A percentile compares a stretch with the other conserved stretches of the same genome.
phyloP scores from a whole-genome alignment of 139 green algal species.

The Ostreobium quekettii region DNA sequence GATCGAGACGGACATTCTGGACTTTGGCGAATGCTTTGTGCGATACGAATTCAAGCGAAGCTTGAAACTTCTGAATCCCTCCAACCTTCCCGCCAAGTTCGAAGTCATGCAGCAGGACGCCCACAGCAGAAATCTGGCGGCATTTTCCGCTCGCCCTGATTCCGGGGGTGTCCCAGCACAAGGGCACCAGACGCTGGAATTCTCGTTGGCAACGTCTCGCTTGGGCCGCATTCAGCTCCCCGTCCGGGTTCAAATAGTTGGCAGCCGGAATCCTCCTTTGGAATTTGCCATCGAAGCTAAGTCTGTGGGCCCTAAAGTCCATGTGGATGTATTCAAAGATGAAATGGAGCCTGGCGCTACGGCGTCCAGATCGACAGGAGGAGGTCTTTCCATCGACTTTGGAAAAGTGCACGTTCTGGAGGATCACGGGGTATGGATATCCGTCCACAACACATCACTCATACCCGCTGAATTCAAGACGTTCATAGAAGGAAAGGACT shows the following conservation, averaged over 20 bases:
- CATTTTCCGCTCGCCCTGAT: conserved; percentile 37
- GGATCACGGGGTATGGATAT: conserved; percentile 34
- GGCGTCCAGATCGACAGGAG: background rate
- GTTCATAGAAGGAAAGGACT: conserved; percentile 54
- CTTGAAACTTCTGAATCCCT: conserved; percentile 50
- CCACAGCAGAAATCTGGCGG: conserved; percentile 41
- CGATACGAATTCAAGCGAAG: conserved; percentile 51
- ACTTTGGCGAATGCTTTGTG: conserved; percentile 67
- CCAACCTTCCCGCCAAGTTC: conserved; percentile 69
- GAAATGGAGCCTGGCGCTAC: conserved; percentile 7
- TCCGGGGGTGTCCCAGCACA: conserved; percentile 43
- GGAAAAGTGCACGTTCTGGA: conserved; percentile 54
- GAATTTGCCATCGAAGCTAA: conserved; percentile 50
- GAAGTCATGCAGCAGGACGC: conserved; percentile 53
- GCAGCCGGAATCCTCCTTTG: conserved; percentile 43
- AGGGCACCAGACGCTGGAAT: conserved; percentile 33
- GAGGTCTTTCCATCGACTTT: conserved; percentile 38
- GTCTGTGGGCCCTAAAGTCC: conserved; percentile 50
- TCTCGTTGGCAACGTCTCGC: conserved; percentile 47
- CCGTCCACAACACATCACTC: conserved; percentile 54
- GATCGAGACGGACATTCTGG: conserved; percentile 33
- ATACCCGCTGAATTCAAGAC: conserved; percentile 64
- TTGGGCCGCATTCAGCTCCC: conserved; percentile 65
- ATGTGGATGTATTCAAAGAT: too few relatives aligned
- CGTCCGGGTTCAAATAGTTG: conserved; percentile 40